phyloP scores from a whole-genome alignment of 108 stramenopile genomes.

The Discostella pseudostelligera region DNA sequence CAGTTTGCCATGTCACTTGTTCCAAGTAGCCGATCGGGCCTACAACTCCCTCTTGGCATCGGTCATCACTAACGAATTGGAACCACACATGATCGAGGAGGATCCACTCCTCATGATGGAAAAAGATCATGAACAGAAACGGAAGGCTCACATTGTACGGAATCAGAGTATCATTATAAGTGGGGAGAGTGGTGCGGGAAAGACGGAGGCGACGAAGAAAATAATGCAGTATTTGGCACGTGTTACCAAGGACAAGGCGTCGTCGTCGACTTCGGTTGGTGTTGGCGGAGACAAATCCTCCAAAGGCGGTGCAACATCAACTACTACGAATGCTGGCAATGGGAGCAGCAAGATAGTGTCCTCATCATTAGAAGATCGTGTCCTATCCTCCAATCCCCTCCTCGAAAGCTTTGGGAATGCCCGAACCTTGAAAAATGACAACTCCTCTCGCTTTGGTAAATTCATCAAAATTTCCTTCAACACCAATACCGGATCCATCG shows the following conservation, averaged over 20 bases:
- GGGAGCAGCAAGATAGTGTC: constrained; percentile 33
- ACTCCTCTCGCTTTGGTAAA: constrained; percentile 93
- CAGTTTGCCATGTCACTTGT: constrained; percentile 76
- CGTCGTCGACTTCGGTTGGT: too few relatives aligned
- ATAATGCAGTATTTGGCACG: constrained; percentile 95
- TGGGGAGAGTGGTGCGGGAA: constrained; percentile 93
- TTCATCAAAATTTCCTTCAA: constrained; percentile 87
- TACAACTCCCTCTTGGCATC: constrained; percentile 69
- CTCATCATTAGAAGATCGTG: constrained; percentile 86
- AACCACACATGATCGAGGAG: constrained; percentile 53
- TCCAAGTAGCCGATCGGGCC: constrained; percentile 86
- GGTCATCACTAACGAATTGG: constrained; percentile 24
- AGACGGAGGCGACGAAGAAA: constrained; percentile 94
- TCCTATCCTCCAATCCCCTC: constrained; percentile 89
- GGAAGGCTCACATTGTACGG: constrained; percentile 31
- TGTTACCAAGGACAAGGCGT: constrained; percentile 52
- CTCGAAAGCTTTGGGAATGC: constrained; percentile 92
- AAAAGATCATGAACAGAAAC: constrained; percentile 36
- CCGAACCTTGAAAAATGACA: constrained; percentile 86
- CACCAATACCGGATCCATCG: constrained; percentile 70
- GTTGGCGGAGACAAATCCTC: too few relatives aligned
- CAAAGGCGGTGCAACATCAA: constrained; percentile 1
- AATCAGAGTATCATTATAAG: constrained; percentile 87
- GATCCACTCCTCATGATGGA: constrained; percentile 52
- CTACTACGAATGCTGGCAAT: constrained; percentile 19